Percentiles rank a stretch among this genome's conserved stretches.
Evolutionary conservation across 257 asterid genomes (phyloP).

Genomic region (Mitragyna speciosa): DNA sequence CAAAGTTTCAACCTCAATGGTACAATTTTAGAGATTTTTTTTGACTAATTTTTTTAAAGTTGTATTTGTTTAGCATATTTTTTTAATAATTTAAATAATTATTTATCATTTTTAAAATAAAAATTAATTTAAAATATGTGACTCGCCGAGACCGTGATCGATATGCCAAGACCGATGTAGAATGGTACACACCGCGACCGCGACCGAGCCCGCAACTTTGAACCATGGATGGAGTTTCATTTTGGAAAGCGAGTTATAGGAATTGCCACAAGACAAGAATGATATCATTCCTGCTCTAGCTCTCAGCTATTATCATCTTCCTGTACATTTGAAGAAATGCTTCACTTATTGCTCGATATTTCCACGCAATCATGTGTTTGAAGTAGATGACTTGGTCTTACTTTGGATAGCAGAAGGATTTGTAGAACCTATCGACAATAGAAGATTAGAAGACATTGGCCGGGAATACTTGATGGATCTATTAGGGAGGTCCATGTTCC

Average conservation of each 20-base stretch:
- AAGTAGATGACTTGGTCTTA: constrained; percentile 29
- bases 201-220: not conserved
- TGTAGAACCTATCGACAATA: constrained; percentile 20
- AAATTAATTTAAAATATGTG: too few species aligned
- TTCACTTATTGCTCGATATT: constrained; percentile 44
- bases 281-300: constrained; percentile 28
- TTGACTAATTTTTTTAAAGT: too few species aligned
- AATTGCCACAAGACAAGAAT: constrained; percentile 27
- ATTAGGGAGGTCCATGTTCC: constrained; percentile 36
- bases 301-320: constrained; percentile 40
- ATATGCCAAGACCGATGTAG: too few species aligned
- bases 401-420: constrained; percentile 46
- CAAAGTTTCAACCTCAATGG: too few species aligned
- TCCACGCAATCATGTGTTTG: constrained; percentile 27
- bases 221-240: constrained; percentile 22
- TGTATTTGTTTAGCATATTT: too few species aligned
- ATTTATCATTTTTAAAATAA: too few species aligned
- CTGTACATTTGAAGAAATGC: constrained; percentile 31
- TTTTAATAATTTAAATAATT: too few species aligned
- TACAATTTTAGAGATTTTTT: too few species aligned
- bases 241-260: constrained; percentile 36
- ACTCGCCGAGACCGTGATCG: too few species aligned
- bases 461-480: constrained; percentile 32
- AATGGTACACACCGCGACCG: too few species aligned
- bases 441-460: constrained; percentile 19